Evolutionary conservation across 2,329 filamentous ascomycete species (phyloP), one percentile per base, ranked within the genome.

Genomic region (Setomelanomma holmii): DNA sequence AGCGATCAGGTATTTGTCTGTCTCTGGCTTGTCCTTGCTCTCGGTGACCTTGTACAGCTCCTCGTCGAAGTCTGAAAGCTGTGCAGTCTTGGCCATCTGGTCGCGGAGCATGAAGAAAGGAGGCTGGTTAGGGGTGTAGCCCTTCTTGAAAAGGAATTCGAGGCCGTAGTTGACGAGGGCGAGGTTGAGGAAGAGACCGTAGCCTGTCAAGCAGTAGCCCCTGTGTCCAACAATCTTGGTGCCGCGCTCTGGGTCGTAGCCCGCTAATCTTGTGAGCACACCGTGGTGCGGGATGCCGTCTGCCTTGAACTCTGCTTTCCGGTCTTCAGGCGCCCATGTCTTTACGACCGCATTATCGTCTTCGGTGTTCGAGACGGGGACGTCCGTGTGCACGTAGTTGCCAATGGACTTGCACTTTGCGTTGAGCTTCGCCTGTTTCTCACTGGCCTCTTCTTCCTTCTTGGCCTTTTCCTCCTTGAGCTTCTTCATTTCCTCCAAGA

Each of bases 81-180:
- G 95, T 2, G 95, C 95, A 0, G 95, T 99, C 82, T 98, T 98
- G 55, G 90, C 93, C 95, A 99, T 99, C 75, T 91, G 89, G 44
- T 96, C 90, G 76, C 90, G 90, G 4, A 93, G 84, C 90, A 98
- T 96, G 81, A 99, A 69, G 56, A 68, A 71, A 16, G 68, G 67
- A 1, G 93, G 71, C 52, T 71, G 68, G 61, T 93, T 86, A 6
- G 90, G 88, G 23, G 84, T 91, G 77, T 92, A 96, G 50, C 89
- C 92, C 75, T 88, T 89, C 66, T 85, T 82, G 75, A 86, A 86
- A 49, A 98, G 86, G 75, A 96, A 98, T 69, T 96, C 89, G 41
- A 97, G 82, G 46, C 93, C 93, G 73, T 98, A 99, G 79, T 96
- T 96, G 76, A 97, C 88, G 45, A 99, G 83, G 1, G 95, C 95